Percentiles rank a stretch among this genome's conserved stretches.
Evolutionary conservation across 2,329 filamentous ascomycete genomes (phyloP).

Genomic region (Pseudogymnoascus sp.): DNA sequence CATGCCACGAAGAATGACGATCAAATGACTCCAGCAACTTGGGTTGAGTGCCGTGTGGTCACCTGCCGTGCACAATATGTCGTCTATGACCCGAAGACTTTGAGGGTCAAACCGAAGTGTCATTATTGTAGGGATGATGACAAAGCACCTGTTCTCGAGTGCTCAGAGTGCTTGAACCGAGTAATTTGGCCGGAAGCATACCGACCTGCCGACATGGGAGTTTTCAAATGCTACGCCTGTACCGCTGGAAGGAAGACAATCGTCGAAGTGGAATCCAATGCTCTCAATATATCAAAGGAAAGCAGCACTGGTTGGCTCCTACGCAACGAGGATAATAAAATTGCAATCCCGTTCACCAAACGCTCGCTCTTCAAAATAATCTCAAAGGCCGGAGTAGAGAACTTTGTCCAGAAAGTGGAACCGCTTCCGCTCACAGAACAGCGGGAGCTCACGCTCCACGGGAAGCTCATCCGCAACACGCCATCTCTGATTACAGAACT

Average conservation of each 20-base stretch:
- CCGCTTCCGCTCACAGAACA: neutral
- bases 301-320: neutral
- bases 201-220: constrained; percentile 26
- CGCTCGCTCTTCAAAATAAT: neutral
- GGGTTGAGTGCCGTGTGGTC: neutral
- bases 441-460: neutral
- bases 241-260: constrained; percentile 18
- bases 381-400: neutral
- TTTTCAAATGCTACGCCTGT: constrained; percentile 37
- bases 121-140: neutral
- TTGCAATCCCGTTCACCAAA: neutral
- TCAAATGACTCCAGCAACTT: neutral
- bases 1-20: neutral
- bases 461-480: neutral
- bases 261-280: neutral
- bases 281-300: neutral
- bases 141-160: neutral
- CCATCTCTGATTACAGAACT: neutral
- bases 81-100: neutral
- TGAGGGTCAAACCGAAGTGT: neutral
- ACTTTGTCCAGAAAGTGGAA: neutral
- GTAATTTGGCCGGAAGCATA: constrained; percentile 40
- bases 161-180: constrained; percentile 12
- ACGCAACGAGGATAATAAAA: neutral
- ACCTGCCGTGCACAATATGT: neutral